A percentile compares a stretch with the other conserved stretches of the same genome.
Conservation (phyloP, 176 grass and related monocot genomes). For the Triticum aestivum region DNA sequence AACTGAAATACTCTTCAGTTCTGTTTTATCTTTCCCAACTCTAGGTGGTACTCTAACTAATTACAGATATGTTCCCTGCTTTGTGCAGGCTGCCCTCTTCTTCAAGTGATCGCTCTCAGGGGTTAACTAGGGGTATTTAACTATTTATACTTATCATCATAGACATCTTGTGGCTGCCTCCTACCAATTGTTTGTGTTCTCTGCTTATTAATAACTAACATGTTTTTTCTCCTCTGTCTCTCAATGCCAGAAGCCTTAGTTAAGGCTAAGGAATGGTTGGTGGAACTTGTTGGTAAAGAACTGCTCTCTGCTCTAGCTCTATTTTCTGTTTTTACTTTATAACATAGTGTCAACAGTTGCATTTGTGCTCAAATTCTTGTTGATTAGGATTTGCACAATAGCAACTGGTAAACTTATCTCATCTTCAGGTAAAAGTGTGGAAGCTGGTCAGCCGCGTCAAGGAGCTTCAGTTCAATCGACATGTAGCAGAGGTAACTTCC, state of each 20-base stretch:
- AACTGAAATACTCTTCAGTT: neutral
- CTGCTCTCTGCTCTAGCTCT: neutral
- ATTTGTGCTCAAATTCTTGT: neutral
- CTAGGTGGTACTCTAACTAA: neutral
- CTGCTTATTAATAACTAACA: neutral
- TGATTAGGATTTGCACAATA: neutral
- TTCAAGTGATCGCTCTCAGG: neutral
- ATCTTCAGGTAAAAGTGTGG: neutral
- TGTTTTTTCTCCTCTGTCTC: neutral
- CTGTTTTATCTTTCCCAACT: neutral
- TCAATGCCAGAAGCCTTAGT: neutral
- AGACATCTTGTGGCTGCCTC: neutral
- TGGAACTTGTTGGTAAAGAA: neutral
- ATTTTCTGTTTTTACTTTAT: neutral
- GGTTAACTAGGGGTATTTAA: neutral
- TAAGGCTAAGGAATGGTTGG: constrained; percentile 17
- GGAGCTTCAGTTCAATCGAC: neutral
- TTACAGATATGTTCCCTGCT: neutral
- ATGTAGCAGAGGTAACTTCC: neutral
- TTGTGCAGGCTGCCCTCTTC: constrained; percentile 10
- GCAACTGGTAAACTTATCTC: neutral
- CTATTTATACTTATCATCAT: neutral
- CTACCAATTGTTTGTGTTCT: neutral
- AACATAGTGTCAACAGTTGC: neutral
- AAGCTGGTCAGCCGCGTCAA: neutral